Evolutionary conservation across 2,329 filamentous ascomycete genomes (phyloP).

Genomic region (Exophiala mesophila): DNA sequence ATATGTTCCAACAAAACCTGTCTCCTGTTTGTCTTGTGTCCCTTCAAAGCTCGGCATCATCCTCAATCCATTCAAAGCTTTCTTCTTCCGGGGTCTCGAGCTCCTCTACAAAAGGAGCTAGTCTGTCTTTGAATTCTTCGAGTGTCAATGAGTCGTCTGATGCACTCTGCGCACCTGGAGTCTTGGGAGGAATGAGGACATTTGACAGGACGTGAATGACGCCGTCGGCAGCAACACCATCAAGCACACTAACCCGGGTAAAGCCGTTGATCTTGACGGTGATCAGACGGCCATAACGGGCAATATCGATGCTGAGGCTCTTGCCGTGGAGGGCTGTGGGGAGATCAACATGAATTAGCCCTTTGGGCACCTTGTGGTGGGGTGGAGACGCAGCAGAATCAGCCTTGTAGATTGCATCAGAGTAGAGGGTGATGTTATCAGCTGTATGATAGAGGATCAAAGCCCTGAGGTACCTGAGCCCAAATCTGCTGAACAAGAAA

Average conservation of each 20-base stretch:
- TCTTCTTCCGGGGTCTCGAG: conserved; percentile 6
- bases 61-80: conserved; percentile 7
- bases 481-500: conserved; percentile 76
- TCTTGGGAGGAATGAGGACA: conserved; percentile 72
- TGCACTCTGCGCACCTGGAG: conserved; percentile 36
- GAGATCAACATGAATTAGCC: conserved; percentile 58
- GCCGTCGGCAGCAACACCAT: conserved; percentile 71
- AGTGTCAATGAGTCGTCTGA: conserved; percentile 44
- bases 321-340: conserved; percentile 65
- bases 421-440: conserved; percentile 71
- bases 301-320: conserved; percentile 66
- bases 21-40: no score
- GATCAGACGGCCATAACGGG: conserved; percentile 62
- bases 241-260: conserved; percentile 59
- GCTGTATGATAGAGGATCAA: conserved; percentile 76
- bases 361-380: conserved; percentile 33
- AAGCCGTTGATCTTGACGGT: conserved; percentile 72
- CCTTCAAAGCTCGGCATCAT: conserved; percentile 16
- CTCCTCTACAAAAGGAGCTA: conserved; percentile 43
- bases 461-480: conserved; percentile 69
- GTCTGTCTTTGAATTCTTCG: conserved; percentile 56
- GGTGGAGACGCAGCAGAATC: conserved; percentile 28
- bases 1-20: no score
- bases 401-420: conserved; percentile 68
- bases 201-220: conserved; percentile 72